phyloP scores from a whole-genome alignment of 805 yeast genomes.

The Brettanomyces anomalus region DNA sequence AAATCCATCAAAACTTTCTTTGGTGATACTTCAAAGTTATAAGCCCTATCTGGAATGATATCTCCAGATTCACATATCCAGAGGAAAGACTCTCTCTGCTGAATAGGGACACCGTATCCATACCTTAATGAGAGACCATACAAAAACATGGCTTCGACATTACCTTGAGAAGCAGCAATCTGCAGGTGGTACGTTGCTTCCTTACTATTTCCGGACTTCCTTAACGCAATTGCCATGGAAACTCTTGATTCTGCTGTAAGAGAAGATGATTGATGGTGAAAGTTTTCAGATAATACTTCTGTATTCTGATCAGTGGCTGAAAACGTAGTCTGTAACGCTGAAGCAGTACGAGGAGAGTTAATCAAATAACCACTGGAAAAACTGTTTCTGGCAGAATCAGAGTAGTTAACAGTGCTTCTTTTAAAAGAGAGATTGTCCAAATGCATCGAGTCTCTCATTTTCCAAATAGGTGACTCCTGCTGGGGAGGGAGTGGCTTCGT shows the following conservation, averaged over 20 bases:
- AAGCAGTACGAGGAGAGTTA: background rate
- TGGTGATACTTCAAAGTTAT: slow-evolving; percentile 26
- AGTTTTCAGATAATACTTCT: background rate
- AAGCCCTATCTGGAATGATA: slow-evolving; percentile 17
- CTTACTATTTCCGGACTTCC: slow-evolving; percentile 50
- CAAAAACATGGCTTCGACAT: slow-evolving; percentile 56
- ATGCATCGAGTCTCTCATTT: too few species aligned
- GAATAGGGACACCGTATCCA: slow-evolving; percentile 61
- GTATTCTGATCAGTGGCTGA: too few species aligned
- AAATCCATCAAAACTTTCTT: slow-evolving; percentile 26
- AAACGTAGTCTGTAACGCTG: background rate
- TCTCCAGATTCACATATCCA: slow-evolving; percentile 53
- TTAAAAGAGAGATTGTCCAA: too few species aligned
- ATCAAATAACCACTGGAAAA: too few species aligned
- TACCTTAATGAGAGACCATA: slow-evolving; percentile 59
- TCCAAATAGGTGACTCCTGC: background rate
- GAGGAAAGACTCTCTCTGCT: slow-evolving; percentile 42
- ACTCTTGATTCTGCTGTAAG: slow-evolving; percentile 26
- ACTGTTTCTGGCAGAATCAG: too few species aligned
- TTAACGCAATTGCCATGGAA: slow-evolving; percentile 36
- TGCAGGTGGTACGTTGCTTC: slow-evolving; percentile 65
- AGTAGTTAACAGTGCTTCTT: too few species aligned
- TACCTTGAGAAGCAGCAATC: slow-evolving; percentile 53
- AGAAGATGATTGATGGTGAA: background rate
- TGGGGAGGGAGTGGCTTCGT: slow-evolving; percentile 1